phyloP scores from a whole-genome alignment of 1,139 yeast genomes.

The Lodderomyces beijingensis region DNA sequence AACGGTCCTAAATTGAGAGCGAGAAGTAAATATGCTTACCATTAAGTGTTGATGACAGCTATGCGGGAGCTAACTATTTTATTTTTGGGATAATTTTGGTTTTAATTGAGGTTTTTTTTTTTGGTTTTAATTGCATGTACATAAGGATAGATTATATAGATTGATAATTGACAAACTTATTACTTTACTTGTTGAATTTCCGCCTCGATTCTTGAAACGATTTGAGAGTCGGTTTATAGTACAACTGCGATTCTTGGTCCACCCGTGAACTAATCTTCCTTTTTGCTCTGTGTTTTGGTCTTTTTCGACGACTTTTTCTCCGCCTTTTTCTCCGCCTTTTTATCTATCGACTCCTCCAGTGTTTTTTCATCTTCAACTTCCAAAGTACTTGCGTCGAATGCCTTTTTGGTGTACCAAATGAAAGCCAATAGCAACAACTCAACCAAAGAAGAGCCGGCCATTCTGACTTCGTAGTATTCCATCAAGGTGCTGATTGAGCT shows the following conservation, averaged over 20 bases:
- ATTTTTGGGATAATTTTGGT: too few relatives aligned
- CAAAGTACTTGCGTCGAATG: slow-evolving; percentile 6
- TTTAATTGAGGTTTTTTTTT: too few relatives aligned
- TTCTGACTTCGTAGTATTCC: slow-evolving; percentile 8
- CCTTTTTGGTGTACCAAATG: slow-evolving; percentile 10
- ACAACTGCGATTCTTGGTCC: neutral
- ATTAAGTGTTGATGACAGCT: too few relatives aligned
- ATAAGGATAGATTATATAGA: too few relatives aligned
- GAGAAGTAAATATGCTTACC: slow-evolving; percentile 43
- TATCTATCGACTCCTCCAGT: neutral
- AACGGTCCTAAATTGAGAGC: slow-evolving; percentile 32
- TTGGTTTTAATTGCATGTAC: too few relatives aligned
- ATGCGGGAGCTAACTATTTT: too few relatives aligned
- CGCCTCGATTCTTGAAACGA: too few relatives aligned
- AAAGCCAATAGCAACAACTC: slow-evolving; percentile 12
- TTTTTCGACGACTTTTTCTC: neutral
- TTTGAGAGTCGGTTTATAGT: neutral
- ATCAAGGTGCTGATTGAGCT: slow-evolving; percentile 9
- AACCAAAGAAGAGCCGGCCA: slow-evolving; percentile 6
- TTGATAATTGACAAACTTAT: too few relatives aligned
- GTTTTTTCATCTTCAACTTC: neutral
- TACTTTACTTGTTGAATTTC: too few relatives aligned
- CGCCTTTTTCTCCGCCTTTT: neutral
- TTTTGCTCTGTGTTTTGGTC: neutral
- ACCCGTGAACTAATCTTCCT: neutral